Evolutionary conservation across 164 flowering plant species (phyloP).

Genomic region (Warburgia ugandensis): DNA sequence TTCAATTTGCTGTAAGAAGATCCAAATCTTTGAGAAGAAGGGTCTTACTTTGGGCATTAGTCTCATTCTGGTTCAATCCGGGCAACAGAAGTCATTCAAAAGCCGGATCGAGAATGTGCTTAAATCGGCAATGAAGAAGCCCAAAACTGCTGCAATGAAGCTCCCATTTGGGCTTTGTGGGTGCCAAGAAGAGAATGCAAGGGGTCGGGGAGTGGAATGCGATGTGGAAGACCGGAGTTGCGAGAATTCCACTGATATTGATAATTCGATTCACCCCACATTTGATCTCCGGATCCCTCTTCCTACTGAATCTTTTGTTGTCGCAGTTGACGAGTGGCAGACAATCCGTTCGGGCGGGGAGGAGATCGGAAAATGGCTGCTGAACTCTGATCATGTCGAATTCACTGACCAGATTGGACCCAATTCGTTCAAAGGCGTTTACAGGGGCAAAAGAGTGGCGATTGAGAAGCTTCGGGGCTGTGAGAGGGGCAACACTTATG

Average conservation of each 20-base stretch:
- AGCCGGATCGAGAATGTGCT: conserved; percentile 55
- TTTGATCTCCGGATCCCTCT: conserved; percentile 49
- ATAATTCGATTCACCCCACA: conserved; percentile 20
- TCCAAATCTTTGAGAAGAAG: conserved; percentile 90
- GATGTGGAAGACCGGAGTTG: conserved; percentile 38
- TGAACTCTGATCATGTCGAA: conserved; percentile 68
- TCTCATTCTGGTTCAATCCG: conserved; percentile 43
- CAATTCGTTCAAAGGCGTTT: conserved; percentile 67
- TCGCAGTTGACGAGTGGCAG: conserved; percentile 90
- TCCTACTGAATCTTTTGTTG: conserved; percentile 39
- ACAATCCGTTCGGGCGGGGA: conserved; percentile 61
- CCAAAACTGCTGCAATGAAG: conserved; percentile 52
- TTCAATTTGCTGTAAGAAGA: conserved; percentile 75
- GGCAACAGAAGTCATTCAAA: conserved; percentile 58
- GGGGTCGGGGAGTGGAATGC: conserved; percentile 41
- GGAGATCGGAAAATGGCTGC: conserved; percentile 64
- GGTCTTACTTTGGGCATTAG: conserved; percentile 63
- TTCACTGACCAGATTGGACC: conserved; percentile 65
- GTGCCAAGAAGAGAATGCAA: conserved; percentile 69
- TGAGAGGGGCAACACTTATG: conserved; percentile 74
- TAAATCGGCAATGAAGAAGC: conserved; percentile 57
- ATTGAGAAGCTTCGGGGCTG: conserved; percentile 85
- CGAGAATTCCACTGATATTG: conserved; percentile 33
- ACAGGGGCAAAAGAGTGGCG: conserved; percentile 59
- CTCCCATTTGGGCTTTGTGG: conserved; percentile 92